Evolutionary conservation across 225 moss, liverwort and hornwort genomes (phyloP), one percentile per base, ranked within the genome.

Genomic region (Polytrichum formosum): DNA sequence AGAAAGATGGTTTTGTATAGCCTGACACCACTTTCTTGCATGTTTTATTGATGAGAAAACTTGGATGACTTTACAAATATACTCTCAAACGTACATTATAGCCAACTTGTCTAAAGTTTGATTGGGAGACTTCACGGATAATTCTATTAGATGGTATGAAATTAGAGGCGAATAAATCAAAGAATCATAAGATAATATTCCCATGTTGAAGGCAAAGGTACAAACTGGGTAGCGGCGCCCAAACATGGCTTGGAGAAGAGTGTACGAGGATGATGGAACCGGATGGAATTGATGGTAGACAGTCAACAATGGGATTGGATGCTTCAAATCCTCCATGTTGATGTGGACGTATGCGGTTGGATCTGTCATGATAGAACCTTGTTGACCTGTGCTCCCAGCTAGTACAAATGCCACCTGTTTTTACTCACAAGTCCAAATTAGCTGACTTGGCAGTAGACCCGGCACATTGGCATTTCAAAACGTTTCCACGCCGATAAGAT

Each of bases 271-370:
- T 0, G 95, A 78, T 17, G 82, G 87, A 63, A 90, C 84, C 1
- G 81, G 84, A 71, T 93, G 82, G 53, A 91, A 87, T 5, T 87
- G 79, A 77, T 91, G 95, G 56, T 88, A 84, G 60, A 93, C 78
- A 0, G 83, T 93, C 21, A 93, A 77, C 56, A 93, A 85, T 18
- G 91, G 95, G 46, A 91, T 73, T 5, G 87, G 88, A 35, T 93
- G 93, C 20, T 69, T 87, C 10, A 83, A 77, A 6, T 90, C 88
- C 72, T 90, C 90, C 63, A 90, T 75, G 56, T 93, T 75, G 71
- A 96, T 56, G 1, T 87, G 83, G 13, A 96, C 80, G 26, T 78
- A 96, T 5, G 73, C 18, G 8, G 69, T 20, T 0, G 68, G 65
- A 21, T 69, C 30, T 0, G 6, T 10, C 6, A 46, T 64, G 0